Percentiles rank a stretch among this genome's conserved stretches.
These are phyloP conservation scores for Aspergillus arachidicola DNA, from an alignment of 2,329 filamentous ascomycete species.

Conservation along the genomic window DNA sequence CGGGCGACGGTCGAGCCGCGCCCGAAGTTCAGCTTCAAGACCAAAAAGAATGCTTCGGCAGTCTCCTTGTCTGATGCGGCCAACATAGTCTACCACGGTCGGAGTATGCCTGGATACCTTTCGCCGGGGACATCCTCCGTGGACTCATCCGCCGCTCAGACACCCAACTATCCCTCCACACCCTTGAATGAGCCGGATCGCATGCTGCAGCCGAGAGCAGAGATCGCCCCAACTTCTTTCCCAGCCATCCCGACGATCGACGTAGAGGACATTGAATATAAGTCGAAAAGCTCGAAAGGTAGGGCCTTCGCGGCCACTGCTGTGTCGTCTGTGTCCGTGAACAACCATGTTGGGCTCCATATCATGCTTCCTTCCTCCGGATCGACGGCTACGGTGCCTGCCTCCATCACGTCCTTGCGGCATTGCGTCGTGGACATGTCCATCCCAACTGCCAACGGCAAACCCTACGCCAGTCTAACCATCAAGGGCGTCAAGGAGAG, in stretches of 20 bases:
- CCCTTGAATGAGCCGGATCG: slow-evolving; percentile 39
- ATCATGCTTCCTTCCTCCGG: slow-evolving; percentile 76
- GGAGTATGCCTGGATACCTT: slow-evolving; percentile 46
- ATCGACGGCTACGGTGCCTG: slow-evolving; percentile 70
- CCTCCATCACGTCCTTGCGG: slow-evolving; percentile 69
- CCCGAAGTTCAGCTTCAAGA: slow-evolving; percentile 82
- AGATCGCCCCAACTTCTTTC: slow-evolving; percentile 39
- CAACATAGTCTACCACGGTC: slow-evolving; percentile 54
- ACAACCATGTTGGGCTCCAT: slow-evolving; percentile 68
- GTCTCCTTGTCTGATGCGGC: slow-evolving; percentile 61
- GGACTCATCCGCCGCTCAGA: slow-evolving; percentile 40
- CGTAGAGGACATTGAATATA: slow-evolving; percentile 24
- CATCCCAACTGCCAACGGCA: slow-evolving; percentile 57
- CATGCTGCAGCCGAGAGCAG: slow-evolving; percentile 37
- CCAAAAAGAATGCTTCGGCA: slow-evolving; percentile 56
- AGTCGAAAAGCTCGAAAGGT: slow-evolving; percentile 23
- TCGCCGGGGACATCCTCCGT: slow-evolving; percentile 46
- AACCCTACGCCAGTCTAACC: slow-evolving; percentile 70
- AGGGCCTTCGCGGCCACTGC: slow-evolving; percentile 57
- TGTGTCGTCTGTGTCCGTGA: slow-evolving; percentile 63
- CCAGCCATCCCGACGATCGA: slow-evolving; percentile 32
- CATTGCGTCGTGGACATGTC: slow-evolving; percentile 82
- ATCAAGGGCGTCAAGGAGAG: slow-evolving; percentile 71
- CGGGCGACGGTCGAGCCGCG: slow-evolving; percentile 70
- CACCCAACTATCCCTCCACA: slow-evolving; percentile 40